These are phyloP conservation scores for Globisporangium yorkense DNA, from an alignment of 352 stramenopile species.

Conservation along the genomic window DNA sequence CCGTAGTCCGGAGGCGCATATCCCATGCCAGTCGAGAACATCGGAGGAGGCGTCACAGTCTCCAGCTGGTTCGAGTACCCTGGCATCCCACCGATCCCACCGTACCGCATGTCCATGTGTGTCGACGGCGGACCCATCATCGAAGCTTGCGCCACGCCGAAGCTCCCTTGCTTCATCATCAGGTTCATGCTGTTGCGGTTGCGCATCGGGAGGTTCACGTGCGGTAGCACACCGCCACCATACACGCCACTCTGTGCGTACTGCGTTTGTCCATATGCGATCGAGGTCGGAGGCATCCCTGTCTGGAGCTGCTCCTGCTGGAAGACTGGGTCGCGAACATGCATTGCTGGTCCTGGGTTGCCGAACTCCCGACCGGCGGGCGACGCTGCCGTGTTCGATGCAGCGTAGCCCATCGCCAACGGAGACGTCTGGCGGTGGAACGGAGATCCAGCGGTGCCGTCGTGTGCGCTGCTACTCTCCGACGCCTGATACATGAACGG, in stretches of 20 bases:
- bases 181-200: constrained; percentile 33
- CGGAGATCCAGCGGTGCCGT: constrained; percentile 11
- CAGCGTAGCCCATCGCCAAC: constrained; percentile 27
- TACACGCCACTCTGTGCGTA: constrained; percentile 17
- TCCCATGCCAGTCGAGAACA: constrained; percentile 31
- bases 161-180: constrained; percentile 38
- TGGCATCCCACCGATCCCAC: background rate
- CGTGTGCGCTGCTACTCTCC: constrained; percentile 6
- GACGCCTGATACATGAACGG: constrained; percentile 27
- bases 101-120: constrained; percentile 12
- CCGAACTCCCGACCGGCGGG: constrained; percentile 2
- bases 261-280: constrained; percentile 38
- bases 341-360: background rate
- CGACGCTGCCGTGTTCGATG: constrained; percentile 2
- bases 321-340: constrained; percentile 9
- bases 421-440: constrained; percentile 23
- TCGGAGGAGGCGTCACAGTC: constrained; percentile 2
- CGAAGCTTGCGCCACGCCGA: constrained; percentile 23
- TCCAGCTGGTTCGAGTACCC: constrained; percentile 20
- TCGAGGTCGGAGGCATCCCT: constrained; percentile 4
- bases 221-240: constrained; percentile 11
- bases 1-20: constrained; percentile 23
- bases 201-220: constrained; percentile 60
- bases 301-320: constrained; percentile 7
- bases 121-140: constrained; percentile 11